Evolutionary conservation across 768 basidiomycete genomes (phyloP).

Genomic region (Kwoniella dejecticola): DNA sequence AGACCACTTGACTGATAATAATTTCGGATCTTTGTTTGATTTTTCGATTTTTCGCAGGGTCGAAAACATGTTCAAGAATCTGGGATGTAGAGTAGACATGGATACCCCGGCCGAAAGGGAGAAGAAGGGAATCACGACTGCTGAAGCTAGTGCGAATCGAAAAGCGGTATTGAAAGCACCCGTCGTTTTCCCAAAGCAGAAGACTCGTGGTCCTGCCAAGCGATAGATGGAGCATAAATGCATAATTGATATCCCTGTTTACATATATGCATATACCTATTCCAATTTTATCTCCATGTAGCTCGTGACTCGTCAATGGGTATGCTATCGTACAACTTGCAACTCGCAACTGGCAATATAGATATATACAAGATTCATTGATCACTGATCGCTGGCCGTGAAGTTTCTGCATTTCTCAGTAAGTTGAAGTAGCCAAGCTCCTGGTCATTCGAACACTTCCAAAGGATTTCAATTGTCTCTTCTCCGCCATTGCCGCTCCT

Average conservation of each 20-base stretch:
- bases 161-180: constrained; percentile 75
- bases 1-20: too few relatives aligned
- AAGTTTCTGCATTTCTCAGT: neutral
- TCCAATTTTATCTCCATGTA: too few relatives aligned
- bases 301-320: too few relatives aligned
- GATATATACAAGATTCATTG: too few relatives aligned
- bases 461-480: neutral
- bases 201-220: constrained; percentile 45
- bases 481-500: too few relatives aligned
- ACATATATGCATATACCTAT: neutral
- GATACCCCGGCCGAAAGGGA: constrained; percentile 67
- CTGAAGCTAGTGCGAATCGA: constrained; percentile 64
- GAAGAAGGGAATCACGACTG: constrained; percentile 68
- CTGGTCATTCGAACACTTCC: constrained; percentile 12
- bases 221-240: constrained; percentile 19
- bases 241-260: neutral
- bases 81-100: constrained; percentile 74
- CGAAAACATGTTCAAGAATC: constrained; percentile 70
- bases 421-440: constrained; percentile 5
- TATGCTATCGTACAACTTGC: neutral
- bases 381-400: too few relatives aligned
- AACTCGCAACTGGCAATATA: too few relatives aligned
- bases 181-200: constrained; percentile 74
- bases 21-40: neutral
- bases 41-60: constrained; percentile 57